phyloP scores from a whole-genome alignment of 176 grass and related monocot species.

The Triticum timopheevii region DNA sequence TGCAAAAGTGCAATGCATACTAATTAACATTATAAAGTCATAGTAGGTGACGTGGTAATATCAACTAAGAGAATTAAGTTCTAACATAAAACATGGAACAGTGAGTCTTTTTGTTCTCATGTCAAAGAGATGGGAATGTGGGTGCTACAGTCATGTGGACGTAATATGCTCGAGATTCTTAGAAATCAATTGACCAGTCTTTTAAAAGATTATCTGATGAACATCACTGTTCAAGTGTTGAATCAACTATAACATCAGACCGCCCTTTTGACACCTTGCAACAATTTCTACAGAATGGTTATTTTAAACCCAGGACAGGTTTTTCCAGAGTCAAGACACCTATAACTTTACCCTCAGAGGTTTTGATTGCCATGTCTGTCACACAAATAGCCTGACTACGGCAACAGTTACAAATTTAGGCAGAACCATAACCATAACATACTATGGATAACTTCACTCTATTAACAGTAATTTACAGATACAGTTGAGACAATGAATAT shows the following conservation, averaged over 20 bases:
- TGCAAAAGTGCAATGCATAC: neutral
- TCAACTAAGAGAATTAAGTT: neutral
- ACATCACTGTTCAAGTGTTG: constrained; percentile 1
- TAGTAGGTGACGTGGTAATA: neutral
- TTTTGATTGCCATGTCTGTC: constrained; percentile 19
- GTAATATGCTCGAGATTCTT: neutral
- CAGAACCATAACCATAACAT: neutral
- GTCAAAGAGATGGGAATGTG: neutral
- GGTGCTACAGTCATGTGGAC: neutral
- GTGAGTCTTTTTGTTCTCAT: neutral
- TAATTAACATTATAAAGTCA: neutral
- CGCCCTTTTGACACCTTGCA: neutral
- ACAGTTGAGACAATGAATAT: constrained; percentile 1
- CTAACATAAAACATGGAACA: neutral
- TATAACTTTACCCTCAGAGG: neutral
- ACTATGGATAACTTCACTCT: neutral
- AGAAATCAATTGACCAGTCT: neutral
- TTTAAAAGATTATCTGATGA: neutral
- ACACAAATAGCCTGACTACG: neutral
- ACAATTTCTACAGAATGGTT: neutral
- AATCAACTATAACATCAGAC: neutral
- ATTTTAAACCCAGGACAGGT: neutral
- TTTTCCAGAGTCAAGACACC: neutral
- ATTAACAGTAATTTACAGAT: neutral
- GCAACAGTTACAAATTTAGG: neutral